Percentiles rank a stretch among this genome's conserved stretches.
These are phyloP conservation scores for Ophiosphaerella narmari DNA, from an alignment of 2,329 filamentous ascomycete species.

Conservation along the genomic window DNA sequence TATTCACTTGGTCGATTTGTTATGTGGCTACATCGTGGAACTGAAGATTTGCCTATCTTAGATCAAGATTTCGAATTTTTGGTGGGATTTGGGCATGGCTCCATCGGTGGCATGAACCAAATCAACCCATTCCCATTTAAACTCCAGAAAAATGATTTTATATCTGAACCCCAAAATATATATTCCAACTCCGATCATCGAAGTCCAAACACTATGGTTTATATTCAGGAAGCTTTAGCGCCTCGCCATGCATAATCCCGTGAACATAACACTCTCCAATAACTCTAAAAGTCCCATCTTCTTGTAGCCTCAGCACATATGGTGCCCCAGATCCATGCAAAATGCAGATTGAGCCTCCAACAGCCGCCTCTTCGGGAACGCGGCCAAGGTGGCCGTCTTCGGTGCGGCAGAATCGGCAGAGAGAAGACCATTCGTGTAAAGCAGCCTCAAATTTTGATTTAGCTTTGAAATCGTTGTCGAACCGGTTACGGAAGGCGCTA, in stretches of 20 bases:
- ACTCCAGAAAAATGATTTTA: too few relatives aligned
- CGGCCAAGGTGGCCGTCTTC: not conserved
- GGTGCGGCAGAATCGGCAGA: not conserved
- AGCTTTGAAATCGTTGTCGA: not conserved
- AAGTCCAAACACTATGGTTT: not conserved
- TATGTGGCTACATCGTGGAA: too few relatives aligned
- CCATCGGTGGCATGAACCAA: too few relatives aligned
- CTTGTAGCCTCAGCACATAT: not conserved
- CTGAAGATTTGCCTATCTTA: too few relatives aligned
- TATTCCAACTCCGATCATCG: not conserved
- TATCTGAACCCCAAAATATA: too few relatives aligned
- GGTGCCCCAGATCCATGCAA: not conserved
- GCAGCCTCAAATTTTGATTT: not conserved
- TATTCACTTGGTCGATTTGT: too few relatives aligned
- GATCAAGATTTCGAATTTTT: too few relatives aligned
- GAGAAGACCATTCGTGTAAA: not conserved
- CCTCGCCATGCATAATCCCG: slow-evolving; percentile 1
- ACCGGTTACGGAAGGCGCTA: not conserved
- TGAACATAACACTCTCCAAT: slow-evolving; percentile 1
- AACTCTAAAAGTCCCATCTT: not conserved
- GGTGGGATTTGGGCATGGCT: too few relatives aligned
- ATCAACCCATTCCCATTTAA: too few relatives aligned
- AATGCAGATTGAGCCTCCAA: not conserved
- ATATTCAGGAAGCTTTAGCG: not conserved
- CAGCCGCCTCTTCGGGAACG: not conserved